These are phyloP conservation scores for Phytopythium vexans DNA, from an alignment of 352 stramenopile species.

Conservation along the genomic window DNA sequence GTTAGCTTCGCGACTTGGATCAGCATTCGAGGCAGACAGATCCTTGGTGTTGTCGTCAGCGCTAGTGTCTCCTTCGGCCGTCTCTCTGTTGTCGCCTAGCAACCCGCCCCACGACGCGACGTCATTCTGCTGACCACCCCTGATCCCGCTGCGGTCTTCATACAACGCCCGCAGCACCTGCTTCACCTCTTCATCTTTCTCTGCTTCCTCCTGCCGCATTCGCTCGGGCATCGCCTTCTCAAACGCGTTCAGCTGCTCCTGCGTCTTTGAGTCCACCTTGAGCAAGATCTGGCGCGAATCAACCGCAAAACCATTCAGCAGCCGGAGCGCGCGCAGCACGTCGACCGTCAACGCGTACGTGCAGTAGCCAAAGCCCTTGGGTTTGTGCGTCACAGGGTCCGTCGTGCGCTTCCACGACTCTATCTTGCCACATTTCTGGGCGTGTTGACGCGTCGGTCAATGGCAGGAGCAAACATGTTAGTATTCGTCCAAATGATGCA, in stretches of 20 bases:
- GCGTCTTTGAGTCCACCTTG: constrained; percentile 34
- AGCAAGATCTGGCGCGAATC: constrained; percentile 42
- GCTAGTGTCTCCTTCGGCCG: not conserved
- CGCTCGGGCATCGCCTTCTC: constrained; percentile 16
- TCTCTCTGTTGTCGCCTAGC: constrained; percentile 8
- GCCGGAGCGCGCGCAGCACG: constrained; percentile 36
- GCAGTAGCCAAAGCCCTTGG: constrained; percentile 47
- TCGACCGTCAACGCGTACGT: constrained; percentile 29
- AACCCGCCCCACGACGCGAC: constrained; percentile 28
- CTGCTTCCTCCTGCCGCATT: constrained; percentile 18
- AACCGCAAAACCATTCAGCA: constrained; percentile 40
- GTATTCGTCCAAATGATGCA: no score
- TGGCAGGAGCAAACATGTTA: not conserved
- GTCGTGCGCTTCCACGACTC: constrained; percentile 43
- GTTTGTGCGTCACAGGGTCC: constrained; percentile 38
- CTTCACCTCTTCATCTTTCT: constrained; percentile 19
- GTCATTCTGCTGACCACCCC: constrained; percentile 35
- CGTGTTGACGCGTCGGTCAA: not conserved
- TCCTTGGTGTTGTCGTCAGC: not conserved
- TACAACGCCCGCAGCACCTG: constrained; percentile 20
- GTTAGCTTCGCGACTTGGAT: no score
- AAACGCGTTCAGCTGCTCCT: constrained; percentile 31
- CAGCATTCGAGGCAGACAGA: no score
- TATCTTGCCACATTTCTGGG: constrained; percentile 36
- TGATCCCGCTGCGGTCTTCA: constrained; percentile 26